Percentiles rank a stretch among this genome's conserved stretches.
Evolutionary conservation across 768 basidiomycete genomes (phyloP).

Genomic region (Suillus spraguei): DNA sequence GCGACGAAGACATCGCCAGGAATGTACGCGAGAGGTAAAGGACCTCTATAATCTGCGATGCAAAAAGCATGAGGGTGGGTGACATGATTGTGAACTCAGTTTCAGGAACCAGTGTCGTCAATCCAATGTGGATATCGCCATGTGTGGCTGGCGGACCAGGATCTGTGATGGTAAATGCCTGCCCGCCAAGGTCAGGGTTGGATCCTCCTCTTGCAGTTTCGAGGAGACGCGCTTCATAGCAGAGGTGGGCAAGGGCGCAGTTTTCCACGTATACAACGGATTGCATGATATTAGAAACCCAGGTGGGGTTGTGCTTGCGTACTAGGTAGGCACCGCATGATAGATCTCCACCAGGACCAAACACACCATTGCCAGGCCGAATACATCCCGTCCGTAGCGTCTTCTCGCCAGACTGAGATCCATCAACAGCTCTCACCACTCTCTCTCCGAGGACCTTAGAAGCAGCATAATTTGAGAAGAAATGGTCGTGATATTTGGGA

Average conservation of each 20-base stretch:
- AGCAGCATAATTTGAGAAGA: slow-evolving; percentile 79
- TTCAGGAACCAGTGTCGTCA: slow-evolving; percentile 60
- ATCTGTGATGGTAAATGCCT: slow-evolving; percentile 68
- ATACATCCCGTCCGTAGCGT: slow-evolving; percentile 69
- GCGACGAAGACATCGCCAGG: slow-evolving; percentile 34
- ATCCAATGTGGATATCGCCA: slow-evolving; percentile 59
- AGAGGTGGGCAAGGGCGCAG: slow-evolving; percentile 68
- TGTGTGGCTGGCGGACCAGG: slow-evolving; percentile 63
- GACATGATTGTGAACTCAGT: slow-evolving; percentile 58
- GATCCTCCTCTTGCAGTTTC: slow-evolving; percentile 45
- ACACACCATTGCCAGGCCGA: slow-evolving; percentile 79
- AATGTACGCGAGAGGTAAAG: slow-evolving; percentile 52
- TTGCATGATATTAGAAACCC: slow-evolving; percentile 58
- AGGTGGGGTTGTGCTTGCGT: slow-evolving; percentile 61
- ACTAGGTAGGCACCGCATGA: slow-evolving; percentile 64
- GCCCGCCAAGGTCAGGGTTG: slow-evolving; percentile 72
- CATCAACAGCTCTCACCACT: slow-evolving; percentile 45
- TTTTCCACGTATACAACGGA: slow-evolving; percentile 80
- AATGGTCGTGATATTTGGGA: slow-evolving; percentile 58
- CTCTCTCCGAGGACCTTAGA: slow-evolving; percentile 64
- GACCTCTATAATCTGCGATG: slow-evolving; percentile 61
- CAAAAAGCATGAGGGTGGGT: slow-evolving; percentile 62
- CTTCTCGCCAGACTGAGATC: slow-evolving; percentile 32
- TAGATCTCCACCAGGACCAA: slow-evolving; percentile 76
- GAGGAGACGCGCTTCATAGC: slow-evolving; percentile 71